Conservation (phyloP, 1,284 basidiomycete species). For the Cryptococcus floricola region DNA sequence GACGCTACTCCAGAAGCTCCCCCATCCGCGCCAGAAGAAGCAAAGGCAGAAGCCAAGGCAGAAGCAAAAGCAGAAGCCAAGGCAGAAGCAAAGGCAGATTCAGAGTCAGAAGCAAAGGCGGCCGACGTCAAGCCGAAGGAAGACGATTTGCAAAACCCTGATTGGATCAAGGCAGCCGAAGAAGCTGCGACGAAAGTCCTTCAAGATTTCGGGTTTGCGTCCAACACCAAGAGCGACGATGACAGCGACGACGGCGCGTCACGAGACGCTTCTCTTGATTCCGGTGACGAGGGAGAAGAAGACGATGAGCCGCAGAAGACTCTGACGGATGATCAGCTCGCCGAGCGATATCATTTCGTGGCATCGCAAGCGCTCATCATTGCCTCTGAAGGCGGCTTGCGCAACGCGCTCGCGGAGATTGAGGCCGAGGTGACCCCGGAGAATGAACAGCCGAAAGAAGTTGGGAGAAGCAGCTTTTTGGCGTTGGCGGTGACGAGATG, state of each 20-base stretch:
- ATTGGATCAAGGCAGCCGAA: too few species aligned
- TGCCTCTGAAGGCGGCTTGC: slow-evolving; percentile 29
- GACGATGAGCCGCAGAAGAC: neutral
- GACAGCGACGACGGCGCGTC: neutral
- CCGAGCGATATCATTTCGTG: slow-evolving; percentile 22
- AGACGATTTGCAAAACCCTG: neutral
- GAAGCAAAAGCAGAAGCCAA: too few species aligned
- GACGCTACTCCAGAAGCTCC: neutral
- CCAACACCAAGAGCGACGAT: too few species aligned
- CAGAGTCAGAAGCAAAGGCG: too few species aligned
- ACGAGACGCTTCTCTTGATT: neutral
- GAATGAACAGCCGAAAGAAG: slow-evolving; percentile 3
- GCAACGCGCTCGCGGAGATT: neutral
- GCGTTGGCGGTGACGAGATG: slow-evolving; percentile 32
- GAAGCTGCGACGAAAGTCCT: too few species aligned
- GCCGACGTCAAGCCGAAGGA: neutral
- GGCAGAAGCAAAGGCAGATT: too few species aligned
- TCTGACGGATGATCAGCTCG: neutral
- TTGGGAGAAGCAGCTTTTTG: slow-evolving; percentile 41
- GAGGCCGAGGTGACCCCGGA: neutral
- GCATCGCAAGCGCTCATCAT: slow-evolving; percentile 36
- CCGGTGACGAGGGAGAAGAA: neutral
- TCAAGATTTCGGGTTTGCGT: too few species aligned
- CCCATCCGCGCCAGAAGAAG: neutral
- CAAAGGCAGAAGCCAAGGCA: neutral